Percentiles rank a stretch among this genome's conserved stretches.
Evolutionary conservation across 306 rosid species (phyloP).

Genomic region (Castanopsis chinensis): DNA sequence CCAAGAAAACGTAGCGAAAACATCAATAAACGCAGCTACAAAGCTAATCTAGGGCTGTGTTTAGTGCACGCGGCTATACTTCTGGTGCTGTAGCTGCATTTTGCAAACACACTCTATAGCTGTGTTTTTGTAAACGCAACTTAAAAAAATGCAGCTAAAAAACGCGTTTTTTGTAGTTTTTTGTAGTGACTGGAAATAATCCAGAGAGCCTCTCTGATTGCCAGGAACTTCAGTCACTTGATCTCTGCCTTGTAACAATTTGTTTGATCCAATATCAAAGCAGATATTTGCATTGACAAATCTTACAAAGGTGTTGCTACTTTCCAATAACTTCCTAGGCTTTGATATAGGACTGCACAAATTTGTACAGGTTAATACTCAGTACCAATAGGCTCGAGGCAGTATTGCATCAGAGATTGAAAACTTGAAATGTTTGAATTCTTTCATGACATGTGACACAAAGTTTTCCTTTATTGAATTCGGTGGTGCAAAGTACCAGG

Average conservation of each 20-base stretch:
- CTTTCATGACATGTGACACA: constrained; percentile 36
- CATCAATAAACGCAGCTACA: too few species aligned
- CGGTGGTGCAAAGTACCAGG: too few species aligned
- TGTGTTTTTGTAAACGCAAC: too few species aligned
- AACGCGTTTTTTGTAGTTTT: too few species aligned
- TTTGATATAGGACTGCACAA: constrained; percentile 71
- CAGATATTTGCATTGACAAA: constrained; percentile 51
- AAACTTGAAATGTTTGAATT: constrained; percentile 48
- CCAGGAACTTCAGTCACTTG: constrained; percentile 62
- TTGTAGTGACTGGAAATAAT: constrained; percentile 66
- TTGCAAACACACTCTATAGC: too few species aligned
- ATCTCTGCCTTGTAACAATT: constrained; percentile 57
- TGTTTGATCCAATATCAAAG: constrained; percentile 64
- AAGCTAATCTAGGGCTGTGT: too few species aligned
- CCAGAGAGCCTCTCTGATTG: constrained; percentile 72
- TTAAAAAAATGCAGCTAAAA: too few species aligned
- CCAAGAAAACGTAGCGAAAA: too few species aligned
- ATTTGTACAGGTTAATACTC: constrained; percentile 59
- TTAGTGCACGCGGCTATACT: too few species aligned
- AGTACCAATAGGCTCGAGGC: constrained; percentile 49
- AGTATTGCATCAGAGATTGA: constrained; percentile 76
- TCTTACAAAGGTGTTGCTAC: constrained; percentile 64
- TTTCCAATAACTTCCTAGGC: constrained; percentile 75
- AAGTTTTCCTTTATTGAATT: too few species aligned
- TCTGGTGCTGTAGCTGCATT: too few species aligned